Conservation (phyloP, 1,284 basidiomycete genomes). For the Mycena sp. region DNA sequence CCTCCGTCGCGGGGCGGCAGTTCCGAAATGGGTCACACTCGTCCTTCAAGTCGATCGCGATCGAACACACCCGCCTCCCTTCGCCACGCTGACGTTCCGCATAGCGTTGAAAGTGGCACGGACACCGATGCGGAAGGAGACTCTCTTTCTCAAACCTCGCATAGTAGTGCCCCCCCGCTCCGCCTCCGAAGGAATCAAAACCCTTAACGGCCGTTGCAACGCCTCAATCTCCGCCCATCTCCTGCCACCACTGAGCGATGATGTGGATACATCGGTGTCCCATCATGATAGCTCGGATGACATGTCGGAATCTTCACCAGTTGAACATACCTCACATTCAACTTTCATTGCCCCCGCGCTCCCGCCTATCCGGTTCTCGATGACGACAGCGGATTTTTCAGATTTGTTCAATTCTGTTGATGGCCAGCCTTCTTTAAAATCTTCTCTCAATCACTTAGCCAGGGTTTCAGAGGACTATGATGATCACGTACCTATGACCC, state of each 20-base stretch:
- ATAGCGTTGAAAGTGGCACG: constrained; percentile 75
- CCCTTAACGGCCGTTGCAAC: constrained; percentile 25
- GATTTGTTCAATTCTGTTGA: constrained; percentile 70
- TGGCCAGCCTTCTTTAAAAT: constrained; percentile 34
- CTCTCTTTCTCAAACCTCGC: constrained; percentile 43
- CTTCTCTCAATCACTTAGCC: constrained; percentile 48
- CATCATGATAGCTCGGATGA: constrained; percentile 54
- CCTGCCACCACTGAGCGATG: constrained; percentile 20
- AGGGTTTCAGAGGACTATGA: constrained; percentile 49
- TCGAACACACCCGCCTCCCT: constrained; percentile 59
- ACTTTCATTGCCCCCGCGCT: constrained; percentile 84
- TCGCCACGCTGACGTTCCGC: constrained; percentile 73
- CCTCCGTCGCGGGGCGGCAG: constrained; percentile 20
- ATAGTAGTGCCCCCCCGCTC: constrained; percentile 51
- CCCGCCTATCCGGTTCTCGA: constrained; percentile 84
- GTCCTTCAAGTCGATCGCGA: constrained; percentile 42
- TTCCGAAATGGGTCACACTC: constrained; percentile 8
- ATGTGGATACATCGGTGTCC: constrained; percentile 24
- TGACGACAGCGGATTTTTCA: constrained; percentile 82
- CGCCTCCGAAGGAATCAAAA: constrained; percentile 57
- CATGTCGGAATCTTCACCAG: constrained; percentile 61
- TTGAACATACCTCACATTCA: constrained; percentile 71
- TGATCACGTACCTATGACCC: constrained; percentile 41
- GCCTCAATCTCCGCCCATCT: constrained; percentile 14
- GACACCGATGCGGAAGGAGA: constrained; percentile 71